Evolutionary conservation across 768 basidiomycete species (phyloP), one percentile per base, ranked within the genome.

Genomic region (Imleria badia): DNA sequence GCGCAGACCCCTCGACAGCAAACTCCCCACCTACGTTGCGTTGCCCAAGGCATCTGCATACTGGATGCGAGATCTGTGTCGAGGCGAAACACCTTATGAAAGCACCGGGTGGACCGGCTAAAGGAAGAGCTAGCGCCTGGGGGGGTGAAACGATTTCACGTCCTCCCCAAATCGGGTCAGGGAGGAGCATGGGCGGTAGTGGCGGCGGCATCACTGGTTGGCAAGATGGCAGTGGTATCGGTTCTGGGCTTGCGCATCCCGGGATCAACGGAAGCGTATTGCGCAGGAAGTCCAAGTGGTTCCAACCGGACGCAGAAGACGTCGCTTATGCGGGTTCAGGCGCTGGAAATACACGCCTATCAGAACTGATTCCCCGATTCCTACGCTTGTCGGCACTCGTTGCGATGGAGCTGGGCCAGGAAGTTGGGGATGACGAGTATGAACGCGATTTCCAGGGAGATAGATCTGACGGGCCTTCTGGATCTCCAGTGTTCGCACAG

Each of bases 321-420:
- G 47, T 55, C 59, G 55, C 66, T 64, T 63, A 59, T 40, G 58
- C 52, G 13, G 64, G 63, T 30, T 53, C 78, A 7, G 81, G 81
- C 11, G 76, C 79, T 9, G 81, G 80, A 30, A 87, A 85, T 60
- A 84, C 85, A 17, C 86, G 82, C 62, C 72, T 89, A 17, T 79
- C 81, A 19, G 84, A 83, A 63, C 72, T 89, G 35, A 82, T 89
- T 39, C 80, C 83, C 30, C 76, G 87, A 30, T 94, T 93, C 63
- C 71, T 94, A 54, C 78, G 85, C 48, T 75, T 94, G 29, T 89
- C 87, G 15, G 91, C 91, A 30, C 75, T 91, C 45, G 85, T 91
- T 9, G 87, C 89, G 43, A 82, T 80, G 56, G 91, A 92, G 69
- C 76, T 92, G 23, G 89, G 86, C 17, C 76, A 83, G 43, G 90